A percentile compares a stretch with the other conserved stretches of the same genome.
Evolutionary conservation across 306 rosid species (phyloP).

Genomic region (Dalbergia cochinchinensis): DNA sequence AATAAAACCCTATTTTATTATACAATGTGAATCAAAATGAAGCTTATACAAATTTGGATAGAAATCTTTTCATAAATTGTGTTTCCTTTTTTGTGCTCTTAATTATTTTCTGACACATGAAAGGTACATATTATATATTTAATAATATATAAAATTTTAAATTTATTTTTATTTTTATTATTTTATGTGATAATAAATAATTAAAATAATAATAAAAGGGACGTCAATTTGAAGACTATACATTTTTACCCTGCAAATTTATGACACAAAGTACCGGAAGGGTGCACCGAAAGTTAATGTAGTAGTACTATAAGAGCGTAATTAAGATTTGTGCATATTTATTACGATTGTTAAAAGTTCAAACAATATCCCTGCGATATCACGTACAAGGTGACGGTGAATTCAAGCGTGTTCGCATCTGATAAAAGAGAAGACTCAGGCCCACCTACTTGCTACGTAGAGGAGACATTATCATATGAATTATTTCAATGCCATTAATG

Average conservation of each 20-base stretch:
- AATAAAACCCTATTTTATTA: no score
- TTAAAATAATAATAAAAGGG: no score
- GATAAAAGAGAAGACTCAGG: background rate
- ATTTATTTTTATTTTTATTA: no score
- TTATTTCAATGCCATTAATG: constrained; percentile 41
- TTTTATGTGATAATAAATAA: no score
- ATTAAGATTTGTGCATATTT: constrained; percentile 30
- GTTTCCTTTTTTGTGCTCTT: no score
- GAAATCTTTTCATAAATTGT: no score
- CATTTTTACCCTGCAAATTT: background rate
- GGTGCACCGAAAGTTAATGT: constrained; percentile 8
- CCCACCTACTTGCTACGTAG: constrained; percentile 33
- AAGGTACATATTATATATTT: no score
- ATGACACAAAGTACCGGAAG: constrained; percentile 23
- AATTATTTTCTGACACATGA: no score
- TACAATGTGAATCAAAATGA: no score
- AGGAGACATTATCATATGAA: constrained; percentile 50
- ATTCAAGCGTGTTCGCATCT: background rate
- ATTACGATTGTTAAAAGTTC: background rate
- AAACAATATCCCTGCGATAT: background rate
- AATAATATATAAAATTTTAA: no score
- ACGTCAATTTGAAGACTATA: no score
- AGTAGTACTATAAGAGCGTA: background rate
- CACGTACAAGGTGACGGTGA: constrained; percentile 40
- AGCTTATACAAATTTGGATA: no score